A percentile compares a stretch with the other conserved stretches of the same genome.
These are phyloP conservation scores for Taiwanofungus camphoratus DNA, from an alignment of 1,284 basidiomycete species.

Conservation along the genomic window DNA sequence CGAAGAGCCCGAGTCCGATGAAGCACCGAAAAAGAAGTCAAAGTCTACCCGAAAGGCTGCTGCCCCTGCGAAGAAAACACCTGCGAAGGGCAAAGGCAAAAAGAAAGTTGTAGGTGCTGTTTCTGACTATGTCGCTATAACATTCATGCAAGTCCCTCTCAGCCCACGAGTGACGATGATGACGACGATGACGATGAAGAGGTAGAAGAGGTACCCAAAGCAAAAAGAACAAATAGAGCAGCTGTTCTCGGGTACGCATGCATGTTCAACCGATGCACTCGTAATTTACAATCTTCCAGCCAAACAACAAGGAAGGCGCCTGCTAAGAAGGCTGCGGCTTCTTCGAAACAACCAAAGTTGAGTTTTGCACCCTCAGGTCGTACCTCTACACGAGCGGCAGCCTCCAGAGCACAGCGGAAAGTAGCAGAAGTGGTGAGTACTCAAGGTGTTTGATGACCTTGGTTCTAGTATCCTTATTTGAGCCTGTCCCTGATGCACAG, in stretches of 20 bases:
- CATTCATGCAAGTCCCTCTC: too few species aligned
- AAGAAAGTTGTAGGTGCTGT: slow-evolving; percentile 36
- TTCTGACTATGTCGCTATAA: slow-evolving; percentile 1
- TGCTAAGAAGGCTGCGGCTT: slow-evolving; percentile 43
- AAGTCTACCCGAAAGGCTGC: slow-evolving; percentile 28
- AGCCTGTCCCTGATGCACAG: slow-evolving; percentile 5
- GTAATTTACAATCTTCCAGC: slow-evolving; percentile 13
- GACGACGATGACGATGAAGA: slow-evolving; percentile 55
- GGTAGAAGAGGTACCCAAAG: slow-evolving; percentile 42
- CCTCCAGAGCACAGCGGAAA: slow-evolving; percentile 23
- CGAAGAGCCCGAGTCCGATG: slow-evolving; percentile 35
- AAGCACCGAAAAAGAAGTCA: slow-evolving; percentile 45
- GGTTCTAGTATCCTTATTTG: not conserved
- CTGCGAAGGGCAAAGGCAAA: slow-evolving; percentile 43
- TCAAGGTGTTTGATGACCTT: not conserved
- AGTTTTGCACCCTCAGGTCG: slow-evolving; percentile 56
- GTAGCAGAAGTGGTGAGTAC: slow-evolving; percentile 23
- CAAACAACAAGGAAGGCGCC: slow-evolving; percentile 54
- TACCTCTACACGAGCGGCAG: slow-evolving; percentile 31
- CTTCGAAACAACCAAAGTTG: slow-evolving; percentile 50
- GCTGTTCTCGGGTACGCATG: slow-evolving; percentile 52
- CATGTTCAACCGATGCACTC: not conserved
- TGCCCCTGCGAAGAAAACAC: slow-evolving; percentile 27
- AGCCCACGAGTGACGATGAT: slow-evolving; percentile 48
- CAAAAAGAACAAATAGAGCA: slow-evolving; percentile 60